A percentile compares a stretch with the other conserved stretches of the same genome.
These are phyloP conservation scores for Vitis rotundifolia DNA, from an alignment of 164 flowering plant species.

Conservation along the genomic window DNA sequence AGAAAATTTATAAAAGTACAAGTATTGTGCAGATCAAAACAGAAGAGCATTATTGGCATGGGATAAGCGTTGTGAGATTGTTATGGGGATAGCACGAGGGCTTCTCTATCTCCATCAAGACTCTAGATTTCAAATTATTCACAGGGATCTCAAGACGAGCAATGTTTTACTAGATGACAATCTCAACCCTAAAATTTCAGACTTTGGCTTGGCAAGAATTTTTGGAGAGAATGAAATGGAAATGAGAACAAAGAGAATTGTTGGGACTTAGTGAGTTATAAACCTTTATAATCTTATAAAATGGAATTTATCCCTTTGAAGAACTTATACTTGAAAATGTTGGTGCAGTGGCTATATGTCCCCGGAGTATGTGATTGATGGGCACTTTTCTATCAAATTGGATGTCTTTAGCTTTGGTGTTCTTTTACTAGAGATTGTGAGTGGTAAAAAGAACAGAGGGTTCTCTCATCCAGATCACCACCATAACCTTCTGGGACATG, in stretches of 20 bases:
- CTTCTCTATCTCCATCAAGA: not conserved
- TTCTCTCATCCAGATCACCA: constrained; percentile 19
- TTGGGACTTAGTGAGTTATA: constrained; percentile 40
- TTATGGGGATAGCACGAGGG: no score
- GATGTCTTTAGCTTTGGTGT: constrained; percentile 48
- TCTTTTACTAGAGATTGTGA: constrained; percentile 32
- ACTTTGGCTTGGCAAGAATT: constrained; percentile 39
- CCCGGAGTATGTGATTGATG: constrained; percentile 40
- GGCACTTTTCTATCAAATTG: constrained; percentile 32
- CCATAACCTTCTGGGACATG: constrained; percentile 38
- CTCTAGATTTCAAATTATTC: no score
- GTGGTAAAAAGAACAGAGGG: constrained; percentile 32
- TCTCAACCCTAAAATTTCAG: constrained; percentile 41
- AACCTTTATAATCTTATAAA: not conserved
- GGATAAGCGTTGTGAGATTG: no score
- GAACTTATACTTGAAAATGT: not conserved
- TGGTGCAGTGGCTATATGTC: constrained; percentile 40
- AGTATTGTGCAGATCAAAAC: no score
- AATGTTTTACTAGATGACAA: constrained; percentile 25
- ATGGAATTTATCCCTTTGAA: not conserved
- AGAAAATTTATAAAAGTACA: no score
- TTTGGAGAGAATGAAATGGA: constrained; percentile 32
- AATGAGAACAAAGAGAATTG: constrained; percentile 31
- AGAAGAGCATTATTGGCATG: no score
- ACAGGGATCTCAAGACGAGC: no score